These are phyloP conservation scores for Metarhizium rileyi DNA, from an alignment of 2,329 filamentous ascomycete genomes.

Conservation along the genomic window DNA sequence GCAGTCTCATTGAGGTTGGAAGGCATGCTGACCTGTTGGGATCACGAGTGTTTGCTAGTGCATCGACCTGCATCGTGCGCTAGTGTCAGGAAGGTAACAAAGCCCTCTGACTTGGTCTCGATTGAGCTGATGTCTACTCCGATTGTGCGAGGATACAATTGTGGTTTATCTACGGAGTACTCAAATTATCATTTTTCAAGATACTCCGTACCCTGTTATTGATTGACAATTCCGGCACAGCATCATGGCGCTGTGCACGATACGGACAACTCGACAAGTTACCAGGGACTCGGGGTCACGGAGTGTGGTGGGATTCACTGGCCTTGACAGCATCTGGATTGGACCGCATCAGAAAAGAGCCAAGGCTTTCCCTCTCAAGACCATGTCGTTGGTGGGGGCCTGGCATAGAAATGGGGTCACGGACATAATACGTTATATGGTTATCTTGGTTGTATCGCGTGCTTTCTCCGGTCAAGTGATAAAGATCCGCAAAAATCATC, in stretches of 20 bases:
- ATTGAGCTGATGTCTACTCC: background rate
- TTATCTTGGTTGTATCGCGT: background rate
- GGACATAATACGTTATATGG: background rate
- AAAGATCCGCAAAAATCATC: background rate
- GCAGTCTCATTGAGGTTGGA: slow-evolving; percentile 11
- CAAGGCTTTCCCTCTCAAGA: background rate
- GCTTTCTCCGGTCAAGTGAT: background rate
- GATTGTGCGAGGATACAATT: background rate
- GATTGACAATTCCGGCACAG: background rate
- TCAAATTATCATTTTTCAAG: background rate
- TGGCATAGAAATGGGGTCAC: background rate
- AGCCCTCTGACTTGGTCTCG: background rate
- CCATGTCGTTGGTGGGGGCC: background rate
- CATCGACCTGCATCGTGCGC: background rate
- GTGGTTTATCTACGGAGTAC: background rate
- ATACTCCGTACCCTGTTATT: too few relatives aligned
- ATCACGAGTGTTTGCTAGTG: background rate
- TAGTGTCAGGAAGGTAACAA: background rate
- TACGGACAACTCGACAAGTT: background rate
- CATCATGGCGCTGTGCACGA: background rate
- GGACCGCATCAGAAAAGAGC: background rate
- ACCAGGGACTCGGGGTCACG: background rate
- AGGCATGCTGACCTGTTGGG: background rate
- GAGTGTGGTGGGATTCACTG: background rate
- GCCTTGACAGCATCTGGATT: background rate